Conservation (phyloP, 2,329 filamentous ascomycete genomes). For the Cordyceps fumosorosea region DNA sequence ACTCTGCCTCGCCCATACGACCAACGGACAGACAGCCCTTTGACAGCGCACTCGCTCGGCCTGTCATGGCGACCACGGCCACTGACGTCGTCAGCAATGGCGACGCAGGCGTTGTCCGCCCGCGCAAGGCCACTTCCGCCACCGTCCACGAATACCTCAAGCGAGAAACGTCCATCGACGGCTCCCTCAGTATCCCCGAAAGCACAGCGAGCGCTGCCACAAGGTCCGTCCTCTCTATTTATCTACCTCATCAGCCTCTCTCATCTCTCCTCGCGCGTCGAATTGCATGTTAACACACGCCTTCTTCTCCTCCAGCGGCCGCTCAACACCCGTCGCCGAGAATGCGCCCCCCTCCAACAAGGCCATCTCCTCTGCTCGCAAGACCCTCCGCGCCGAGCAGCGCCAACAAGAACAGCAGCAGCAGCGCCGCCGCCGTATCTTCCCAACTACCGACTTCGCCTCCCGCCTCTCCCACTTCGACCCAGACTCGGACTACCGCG, state of each 20-base stretch:
- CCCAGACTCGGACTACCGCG: conserved; percentile 80
- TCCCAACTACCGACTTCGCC: conserved; percentile 88
- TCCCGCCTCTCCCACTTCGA: conserved; percentile 94
- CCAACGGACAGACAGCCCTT: no score
- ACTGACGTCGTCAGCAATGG: conserved; percentile 28
- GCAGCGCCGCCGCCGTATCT: conserved; percentile 56
- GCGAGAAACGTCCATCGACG: conserved; percentile 28
- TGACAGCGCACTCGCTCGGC: background rate
- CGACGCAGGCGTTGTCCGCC: conserved; percentile 34
- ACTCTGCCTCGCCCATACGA: no score
- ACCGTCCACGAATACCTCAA: conserved; percentile 24
- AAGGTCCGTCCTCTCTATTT: conserved; percentile 29
- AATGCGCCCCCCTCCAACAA: conserved; percentile 92
- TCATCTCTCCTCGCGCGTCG: background rate
- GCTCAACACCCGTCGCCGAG: conserved; percentile 73
- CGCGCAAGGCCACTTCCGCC: conserved; percentile 34
- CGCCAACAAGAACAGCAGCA: conserved; percentile 29
- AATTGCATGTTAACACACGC: conserved; percentile 6
- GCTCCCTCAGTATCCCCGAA: conserved; percentile 29
- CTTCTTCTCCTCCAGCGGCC: conserved; percentile 45
- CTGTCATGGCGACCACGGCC: conserved; percentile 23
- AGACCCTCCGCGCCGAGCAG: conserved; percentile 74
- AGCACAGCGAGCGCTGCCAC: conserved; percentile 36
- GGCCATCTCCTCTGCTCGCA: conserved; percentile 76
- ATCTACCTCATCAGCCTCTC: background rate